Base-by-base conservation (phyloP, 2,329 filamentous ascomycete genomes). In the Aspergillus nomiae region DNA sequence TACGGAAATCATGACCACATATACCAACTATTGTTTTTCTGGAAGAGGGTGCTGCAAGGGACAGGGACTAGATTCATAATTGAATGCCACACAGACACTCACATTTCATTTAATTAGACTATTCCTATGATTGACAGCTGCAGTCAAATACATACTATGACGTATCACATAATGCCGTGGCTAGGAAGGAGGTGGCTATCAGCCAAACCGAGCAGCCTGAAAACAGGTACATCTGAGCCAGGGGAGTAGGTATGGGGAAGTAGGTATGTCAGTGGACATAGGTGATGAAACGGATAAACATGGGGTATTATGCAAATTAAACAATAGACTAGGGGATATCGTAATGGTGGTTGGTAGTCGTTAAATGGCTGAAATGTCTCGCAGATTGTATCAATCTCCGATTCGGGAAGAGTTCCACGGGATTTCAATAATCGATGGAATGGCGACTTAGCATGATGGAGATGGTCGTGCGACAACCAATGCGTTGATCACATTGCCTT, bases 401-500 rank as follows among this genome's bases (percentile, higher is more conserved):
- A 10, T 38, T 51, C 24, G 26, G 48, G 19, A n/a, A n/a, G n/a
- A 19, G 1, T 21, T 19, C 48, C 28, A 11, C 11, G 43, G 11
- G 16, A 32, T 55, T 21, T n/a, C 26, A 32, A 24, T 3, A 38
- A 16, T 34, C 48, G 26, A 21, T n/a, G 28, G 19, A 53, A 21
- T 0, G 2, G 21, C 1, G 43, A 24, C 30, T 32, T 32, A 34
- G 28, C 14, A 45, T 32, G 43, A 38, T 28, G 19, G 24, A n/a
- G 50, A 30, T 24, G 32, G 28, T 8, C 66, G 67, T 7, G 67
- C 48, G 34, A 81, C 89, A 59, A 95, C 86, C 63, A 95, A 82
- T 26, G 90, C 92, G 74, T 94, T 95, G 60, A 96, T 80, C 38
- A 95, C 82, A 73, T 95, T 86, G 41, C 88, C 90, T 64, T 86